Conservation (phyloP, 2,329 filamentous ascomycete genomes). For the Aphanocladium album region DNA sequence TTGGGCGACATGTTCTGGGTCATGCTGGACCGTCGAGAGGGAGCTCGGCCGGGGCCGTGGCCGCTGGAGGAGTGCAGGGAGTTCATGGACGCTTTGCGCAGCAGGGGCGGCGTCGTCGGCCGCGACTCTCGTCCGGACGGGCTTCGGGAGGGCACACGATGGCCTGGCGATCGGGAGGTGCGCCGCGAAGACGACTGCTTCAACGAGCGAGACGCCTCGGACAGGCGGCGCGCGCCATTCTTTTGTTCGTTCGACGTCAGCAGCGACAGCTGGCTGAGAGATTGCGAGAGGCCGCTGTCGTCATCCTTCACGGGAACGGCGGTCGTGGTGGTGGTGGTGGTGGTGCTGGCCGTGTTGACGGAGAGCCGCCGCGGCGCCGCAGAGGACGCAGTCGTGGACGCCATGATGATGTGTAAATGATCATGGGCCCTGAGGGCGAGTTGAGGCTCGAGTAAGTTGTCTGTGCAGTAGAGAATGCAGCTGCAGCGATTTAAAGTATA, state of each 20-base stretch:
- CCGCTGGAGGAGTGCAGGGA: constrained; percentile 49
- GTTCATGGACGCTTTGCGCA: constrained; percentile 53
- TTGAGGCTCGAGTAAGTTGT: neutral
- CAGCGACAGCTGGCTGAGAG: constrained; percentile 42
- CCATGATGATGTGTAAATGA: constrained; percentile 20
- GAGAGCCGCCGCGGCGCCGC: constrained; percentile 30
- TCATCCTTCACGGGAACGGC: constrained; percentile 19
- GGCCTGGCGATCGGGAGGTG: constrained; percentile 34
- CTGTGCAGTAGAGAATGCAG: neutral
- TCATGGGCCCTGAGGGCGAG: constrained; percentile 2
- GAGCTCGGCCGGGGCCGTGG: constrained; percentile 29
- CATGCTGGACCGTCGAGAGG: constrained; percentile 46
- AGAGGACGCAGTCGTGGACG: constrained; percentile 19
- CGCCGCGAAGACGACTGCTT: constrained; percentile 31
- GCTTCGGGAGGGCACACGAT: constrained; percentile 36
- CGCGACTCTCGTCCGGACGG: constrained; percentile 40
- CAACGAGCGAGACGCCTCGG: constrained; percentile 29
- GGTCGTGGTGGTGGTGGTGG: neutral
- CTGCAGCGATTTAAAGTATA: neutral
- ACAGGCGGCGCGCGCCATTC: constrained; percentile 23
- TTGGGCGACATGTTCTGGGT: constrained; percentile 41
- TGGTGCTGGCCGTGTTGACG: constrained; percentile 20
- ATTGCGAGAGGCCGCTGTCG: constrained; percentile 33
- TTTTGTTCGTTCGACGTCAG: constrained; percentile 22
- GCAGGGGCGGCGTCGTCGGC: constrained; percentile 45